Evolutionary conservation across 768 basidiomycete species (phyloP), one percentile per base, ranked within the genome.

Genomic region (Hypsizygus marmoreus): DNA sequence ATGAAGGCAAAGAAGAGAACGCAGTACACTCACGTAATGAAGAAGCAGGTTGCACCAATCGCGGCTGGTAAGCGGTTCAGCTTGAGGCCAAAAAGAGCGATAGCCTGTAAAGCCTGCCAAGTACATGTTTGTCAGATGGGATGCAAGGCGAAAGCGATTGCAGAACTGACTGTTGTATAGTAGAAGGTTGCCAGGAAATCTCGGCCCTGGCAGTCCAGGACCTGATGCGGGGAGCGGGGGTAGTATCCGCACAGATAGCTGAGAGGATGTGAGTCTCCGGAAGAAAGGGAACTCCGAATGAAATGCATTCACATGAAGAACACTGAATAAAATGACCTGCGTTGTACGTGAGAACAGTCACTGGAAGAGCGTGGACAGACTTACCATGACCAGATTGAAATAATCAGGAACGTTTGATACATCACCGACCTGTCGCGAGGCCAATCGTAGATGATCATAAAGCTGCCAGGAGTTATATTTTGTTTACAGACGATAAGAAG

Each of bases 361-460:
- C 40, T 20, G 40, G 9, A n/a, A 43, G 28, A 38, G 4, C 22
- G 17, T 35, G 11, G 35, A 34, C 10, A 50, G 16, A 59, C 72
- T 48, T 54, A 80, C 87, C 85, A 88, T 49, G 66, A 69, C 85
- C 86, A 88, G 13, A 80, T 75, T 2, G 84, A 76, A 37, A 75
- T 61, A 3, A 73, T 64, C 13, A 89, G 66, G 35, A 78, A 69
- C n/a, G 71, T 38, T 65, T 91, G 90, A 62, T 88, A 91, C 4
- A 77, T 61, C 22, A 68, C 62, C 11, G 71, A 70, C 14, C 77
- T 73, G 49, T 84, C 78, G 32, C 84, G 73, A 2, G 88, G 89
- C 72, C 80, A 82, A 69, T 92, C 84, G 57, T 78, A 84, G 43
- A 84, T 69, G 45, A 90, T 76, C 72, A 89, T 74, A 40, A 80